Evolutionary conservation across 2,329 filamentous ascomycete species (phyloP), one percentile per base, ranked within the genome.

Genomic region (Escovopsis sp.): DNA sequence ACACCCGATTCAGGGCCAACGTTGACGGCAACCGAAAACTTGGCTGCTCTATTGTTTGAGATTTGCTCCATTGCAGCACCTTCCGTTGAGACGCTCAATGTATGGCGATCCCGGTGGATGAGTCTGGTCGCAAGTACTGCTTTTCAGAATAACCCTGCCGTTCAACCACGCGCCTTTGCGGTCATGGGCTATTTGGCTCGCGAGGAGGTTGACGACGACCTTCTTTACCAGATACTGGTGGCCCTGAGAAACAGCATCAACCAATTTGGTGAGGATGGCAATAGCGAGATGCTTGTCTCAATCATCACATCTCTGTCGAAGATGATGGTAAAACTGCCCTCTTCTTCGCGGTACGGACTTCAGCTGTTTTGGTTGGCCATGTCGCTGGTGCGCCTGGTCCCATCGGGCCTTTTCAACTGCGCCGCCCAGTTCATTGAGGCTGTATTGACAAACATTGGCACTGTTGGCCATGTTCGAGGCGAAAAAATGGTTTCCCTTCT

Each of bases 41-140:
- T 83, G 6, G 77, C 77, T 1, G 67, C 68, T 19, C 58, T 80
- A 2, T 59, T 83, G 15, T 77, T 80, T 40, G 78, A 83, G 45
- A 68, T 80, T 12, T 82, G 75, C 47, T 66, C 69, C 2, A 63
- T 79, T 12, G 77, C 78, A 3, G 78, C 79, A 11, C 74, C 77
- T 10, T 77, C 77, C 0, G 61, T 75, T 8, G 77, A 82, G 49
- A 65, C 79, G 52, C 72, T 77, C 19, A 83, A 83, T 51, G 70
- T 74, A 12, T 83, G 79, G 79, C 72, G 79, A 26, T 78, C 79
- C 18, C 70, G 79, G 18, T 83, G 79, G 79, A 82, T 83, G 79
- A 81, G 77, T 51, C 63, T 83, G 19, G 77, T 83, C 34, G 77
- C 79, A 12, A 83, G 79, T 53, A 83, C 78, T 9, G 79, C 79